These are phyloP conservation scores for Madurella fahalii DNA, from an alignment of 2,329 filamentous ascomycete genomes.

Conservation along the genomic window DNA sequence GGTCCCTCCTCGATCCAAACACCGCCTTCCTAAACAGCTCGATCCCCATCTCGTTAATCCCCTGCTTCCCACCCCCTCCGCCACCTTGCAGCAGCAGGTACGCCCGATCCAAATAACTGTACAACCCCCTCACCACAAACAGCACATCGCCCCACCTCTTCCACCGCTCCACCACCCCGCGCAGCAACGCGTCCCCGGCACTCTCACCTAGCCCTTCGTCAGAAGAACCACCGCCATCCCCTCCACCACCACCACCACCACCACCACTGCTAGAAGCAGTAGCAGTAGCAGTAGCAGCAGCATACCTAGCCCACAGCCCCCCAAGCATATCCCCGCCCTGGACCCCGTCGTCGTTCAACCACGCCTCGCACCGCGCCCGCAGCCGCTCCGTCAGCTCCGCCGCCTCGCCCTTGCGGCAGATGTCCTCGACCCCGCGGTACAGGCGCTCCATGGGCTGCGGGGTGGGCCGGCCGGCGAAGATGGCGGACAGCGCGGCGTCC, in stretches of 20 bases:
- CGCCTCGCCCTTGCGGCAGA: slow-evolving; percentile 75
- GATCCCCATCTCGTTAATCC: slow-evolving; percentile 78
- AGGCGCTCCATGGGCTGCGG: slow-evolving; percentile 79
- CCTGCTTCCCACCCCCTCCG: slow-evolving; percentile 46
- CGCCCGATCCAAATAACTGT: slow-evolving; percentile 89
- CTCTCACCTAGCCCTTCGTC: slow-evolving; percentile 48
- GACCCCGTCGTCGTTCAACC: slow-evolving; percentile 55
- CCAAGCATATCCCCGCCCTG: slow-evolving; percentile 51
- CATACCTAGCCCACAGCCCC: slow-evolving; percentile 43
- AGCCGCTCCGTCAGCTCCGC: slow-evolving; percentile 64
- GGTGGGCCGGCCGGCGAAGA: slow-evolving; percentile 64
- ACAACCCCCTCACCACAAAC: slow-evolving; percentile 78
- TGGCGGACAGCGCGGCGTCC: slow-evolving; percentile 64
- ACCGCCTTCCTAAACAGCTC: slow-evolving; percentile 64
- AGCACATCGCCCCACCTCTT: slow-evolving; percentile 71
- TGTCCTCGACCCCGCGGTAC: slow-evolving; percentile 86
- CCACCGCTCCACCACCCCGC: slow-evolving; percentile 59
- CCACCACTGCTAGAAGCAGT: not conserved
- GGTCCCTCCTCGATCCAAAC: slow-evolving; percentile 36
- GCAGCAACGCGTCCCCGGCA: slow-evolving; percentile 49
- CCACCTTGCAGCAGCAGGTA: slow-evolving; percentile 58
- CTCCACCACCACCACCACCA: slow-evolving; percentile 18
- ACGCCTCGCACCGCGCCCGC: slow-evolving; percentile 59
- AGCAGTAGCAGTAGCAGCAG: not conserved
- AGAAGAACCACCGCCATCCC: slow-evolving; percentile 28